A percentile compares a stretch with the other conserved stretches of the same genome.
phyloP scores from a whole-genome alignment of 2,329 filamentous ascomycete species.

The Hymenoscyphus linearis region DNA sequence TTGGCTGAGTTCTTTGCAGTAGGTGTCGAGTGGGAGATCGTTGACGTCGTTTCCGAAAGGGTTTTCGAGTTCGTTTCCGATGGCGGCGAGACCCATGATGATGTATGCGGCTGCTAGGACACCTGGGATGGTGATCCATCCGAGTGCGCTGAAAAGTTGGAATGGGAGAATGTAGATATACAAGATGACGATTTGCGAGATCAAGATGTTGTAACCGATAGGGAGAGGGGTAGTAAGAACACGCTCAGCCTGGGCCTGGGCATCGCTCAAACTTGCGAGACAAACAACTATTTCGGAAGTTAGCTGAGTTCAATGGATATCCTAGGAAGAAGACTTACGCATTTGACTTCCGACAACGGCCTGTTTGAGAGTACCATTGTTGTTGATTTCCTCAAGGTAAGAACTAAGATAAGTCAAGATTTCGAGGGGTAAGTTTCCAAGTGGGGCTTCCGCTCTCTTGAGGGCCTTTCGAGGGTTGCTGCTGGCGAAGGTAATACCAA shows the following conservation, averaged over 20 bases:
- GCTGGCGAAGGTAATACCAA: slow-evolving; percentile 70
- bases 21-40: slow-evolving; percentile 70
- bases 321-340: slow-evolving; percentile 14
- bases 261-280: slow-evolving; percentile 63
- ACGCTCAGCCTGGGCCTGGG: slow-evolving; percentile 67
- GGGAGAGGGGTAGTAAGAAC: slow-evolving; percentile 79
- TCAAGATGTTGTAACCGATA: slow-evolving; percentile 77
- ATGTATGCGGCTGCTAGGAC: slow-evolving; percentile 71
- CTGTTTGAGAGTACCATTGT: slow-evolving; percentile 34
- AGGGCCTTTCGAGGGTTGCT: slow-evolving; percentile 74
- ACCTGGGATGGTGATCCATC: slow-evolving; percentile 74
- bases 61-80: slow-evolving; percentile 79
- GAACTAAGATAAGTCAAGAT: slow-evolving; percentile 66
- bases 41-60: slow-evolving; percentile 82
- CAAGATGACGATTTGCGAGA: slow-evolving; percentile 80
- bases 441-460: slow-evolving; percentile 65
- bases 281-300: slow-evolving; percentile 16
- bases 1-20: slow-evolving; percentile 66
- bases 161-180: slow-evolving; percentile 79
- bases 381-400: slow-evolving; percentile 21
- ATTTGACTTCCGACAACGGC: slow-evolving; percentile 28
- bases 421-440: slow-evolving; percentile 80
- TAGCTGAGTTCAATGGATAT: slow-evolving; percentile 28
- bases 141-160: slow-evolving; percentile 61
- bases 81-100: slow-evolving; percentile 70